A percentile compares a stretch with the other conserved stretches of the same genome.
phyloP scores from a whole-genome alignment of 1,284 basidiomycete genomes.

The Ganoderma multipileum region DNA sequence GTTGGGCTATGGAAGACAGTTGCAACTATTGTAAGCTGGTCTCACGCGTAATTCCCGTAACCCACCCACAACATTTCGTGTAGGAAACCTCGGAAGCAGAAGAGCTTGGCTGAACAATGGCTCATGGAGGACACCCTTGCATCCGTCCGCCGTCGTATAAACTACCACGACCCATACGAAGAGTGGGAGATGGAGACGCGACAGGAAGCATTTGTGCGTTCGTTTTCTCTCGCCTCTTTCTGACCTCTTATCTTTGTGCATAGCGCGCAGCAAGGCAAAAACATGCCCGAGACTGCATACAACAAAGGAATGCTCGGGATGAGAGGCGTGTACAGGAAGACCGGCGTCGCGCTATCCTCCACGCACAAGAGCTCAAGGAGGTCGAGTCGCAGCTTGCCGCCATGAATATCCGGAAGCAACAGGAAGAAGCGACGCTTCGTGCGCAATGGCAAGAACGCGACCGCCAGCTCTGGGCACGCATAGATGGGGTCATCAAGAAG shows the following conservation, averaged over 20 bases:
- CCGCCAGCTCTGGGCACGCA: conserved; percentile 57
- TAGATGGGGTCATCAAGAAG: conserved; percentile 66
- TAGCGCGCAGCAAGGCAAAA: conserved; percentile 68
- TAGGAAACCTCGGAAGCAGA: conserved; percentile 25
- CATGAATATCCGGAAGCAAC: conserved; percentile 52
- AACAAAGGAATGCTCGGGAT: conserved; percentile 48
- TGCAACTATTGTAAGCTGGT: conserved; percentile 45
- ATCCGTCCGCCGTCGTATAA: conserved; percentile 69
- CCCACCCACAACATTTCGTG: neutral
- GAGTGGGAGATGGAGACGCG: conserved; percentile 77
- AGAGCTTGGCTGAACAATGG: conserved; percentile 53
- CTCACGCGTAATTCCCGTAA: conserved; percentile 3
- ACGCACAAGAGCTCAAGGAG: conserved; percentile 56
- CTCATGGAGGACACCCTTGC: conserved; percentile 71
- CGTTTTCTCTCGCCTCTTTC: neutral
- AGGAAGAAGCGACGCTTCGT: conserved; percentile 53
- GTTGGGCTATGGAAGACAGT: conserved; percentile 51
- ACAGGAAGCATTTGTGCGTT: conserved; percentile 73
- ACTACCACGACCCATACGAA: conserved; percentile 77
- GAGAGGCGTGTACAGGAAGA: conserved; percentile 45
- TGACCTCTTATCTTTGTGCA: neutral
- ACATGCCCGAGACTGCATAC: conserved; percentile 47
- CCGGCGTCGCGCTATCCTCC: conserved; percentile 45
- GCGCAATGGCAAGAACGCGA: conserved; percentile 60
- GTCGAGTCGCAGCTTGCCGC: conserved; percentile 52